Percentiles rank a stretch among this genome's conserved stretches.
Conservation (phyloP, 345 rosid species). For the Pseudoturritis turrita region DNA sequence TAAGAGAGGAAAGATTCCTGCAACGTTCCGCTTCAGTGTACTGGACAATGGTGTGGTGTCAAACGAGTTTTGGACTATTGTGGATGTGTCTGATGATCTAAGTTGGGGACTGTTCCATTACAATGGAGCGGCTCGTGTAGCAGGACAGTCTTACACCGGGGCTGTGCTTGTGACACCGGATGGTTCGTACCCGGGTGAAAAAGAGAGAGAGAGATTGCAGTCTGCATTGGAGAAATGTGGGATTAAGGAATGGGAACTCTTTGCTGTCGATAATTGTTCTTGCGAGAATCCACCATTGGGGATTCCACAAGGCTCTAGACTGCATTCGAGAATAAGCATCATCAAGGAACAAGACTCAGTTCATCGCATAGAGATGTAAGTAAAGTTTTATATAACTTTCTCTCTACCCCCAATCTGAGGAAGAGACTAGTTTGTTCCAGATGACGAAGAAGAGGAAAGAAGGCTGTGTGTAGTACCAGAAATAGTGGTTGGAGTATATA, state of each 20-base stretch:
- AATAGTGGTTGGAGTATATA: too few species aligned
- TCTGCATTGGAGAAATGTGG: conserved; percentile 69
- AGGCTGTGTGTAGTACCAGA: too few species aligned
- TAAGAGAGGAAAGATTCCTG: conserved; percentile 61
- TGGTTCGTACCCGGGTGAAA: conserved; percentile 63
- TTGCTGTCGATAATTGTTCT: conserved; percentile 67
- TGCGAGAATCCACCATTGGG: conserved; percentile 75
- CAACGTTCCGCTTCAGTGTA: conserved; percentile 75
- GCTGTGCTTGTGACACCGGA: conserved; percentile 88
- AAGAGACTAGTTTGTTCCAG: background rate
- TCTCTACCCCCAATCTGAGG: background rate
- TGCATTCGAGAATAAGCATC: conserved; percentile 45
- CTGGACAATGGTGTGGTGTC: conserved; percentile 93
- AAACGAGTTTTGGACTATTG: conserved; percentile 85
- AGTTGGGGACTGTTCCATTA: conserved; percentile 94
- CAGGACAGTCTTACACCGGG: conserved; percentile 88
- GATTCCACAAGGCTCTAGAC: conserved; percentile 67
- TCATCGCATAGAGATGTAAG: background rate
- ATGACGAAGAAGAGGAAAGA: too few species aligned
- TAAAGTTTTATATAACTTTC: background rate
- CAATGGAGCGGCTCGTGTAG: conserved; percentile 85
- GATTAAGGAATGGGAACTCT: conserved; percentile 88
- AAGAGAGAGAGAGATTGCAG: conserved; percentile 36
- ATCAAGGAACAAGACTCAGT: conserved; percentile 15
- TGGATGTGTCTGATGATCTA: conserved; percentile 74